Evolutionary conservation across 345 rosid species (phyloP).

Genomic region (Populus alba): DNA sequence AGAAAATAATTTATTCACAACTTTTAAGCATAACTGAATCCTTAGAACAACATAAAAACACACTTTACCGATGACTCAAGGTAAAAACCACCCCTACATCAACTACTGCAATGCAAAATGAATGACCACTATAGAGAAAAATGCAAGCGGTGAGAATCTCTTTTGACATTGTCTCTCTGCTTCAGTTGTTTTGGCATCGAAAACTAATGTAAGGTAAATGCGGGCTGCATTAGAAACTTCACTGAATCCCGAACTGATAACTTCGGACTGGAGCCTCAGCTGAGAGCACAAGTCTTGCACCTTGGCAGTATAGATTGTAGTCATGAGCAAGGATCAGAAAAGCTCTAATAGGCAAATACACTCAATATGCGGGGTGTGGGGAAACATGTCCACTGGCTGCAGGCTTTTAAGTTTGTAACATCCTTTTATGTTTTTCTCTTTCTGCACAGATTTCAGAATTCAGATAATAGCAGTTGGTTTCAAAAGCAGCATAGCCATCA

Average conservation of each 20-base stretch:
- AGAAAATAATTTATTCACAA: too few relatives aligned
- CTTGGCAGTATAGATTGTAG: too few relatives aligned
- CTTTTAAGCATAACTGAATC: too few relatives aligned
- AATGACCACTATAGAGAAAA: too few relatives aligned
- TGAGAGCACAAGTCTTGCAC: background rate
- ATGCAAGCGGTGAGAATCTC: too few relatives aligned
- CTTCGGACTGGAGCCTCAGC: background rate
- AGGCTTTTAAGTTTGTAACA: conserved; percentile 69
- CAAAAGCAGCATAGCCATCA: background rate
- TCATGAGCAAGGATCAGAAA: conserved; percentile 29
- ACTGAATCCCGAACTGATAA: background rate
- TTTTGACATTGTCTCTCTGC: too few relatives aligned
- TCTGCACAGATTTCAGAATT: conserved; percentile 41
- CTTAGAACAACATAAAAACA: too few relatives aligned
- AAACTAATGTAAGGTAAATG: background rate
- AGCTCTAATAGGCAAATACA: conserved; percentile 84
- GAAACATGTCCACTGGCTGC: conserved; percentile 94
- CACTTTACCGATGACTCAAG: too few relatives aligned
- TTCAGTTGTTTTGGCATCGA: too few relatives aligned
- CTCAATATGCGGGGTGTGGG: conserved; percentile 93
- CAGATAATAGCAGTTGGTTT: conserved; percentile 4
- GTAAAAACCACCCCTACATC: too few relatives aligned
- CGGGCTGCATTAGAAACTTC: background rate
- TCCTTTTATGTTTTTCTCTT: conserved; percentile 59
- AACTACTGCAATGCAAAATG: too few relatives aligned